Base-by-base conservation (phyloP, 495 filamentous ascomycete species). In the Neurospora tetrasperma region DNA sequence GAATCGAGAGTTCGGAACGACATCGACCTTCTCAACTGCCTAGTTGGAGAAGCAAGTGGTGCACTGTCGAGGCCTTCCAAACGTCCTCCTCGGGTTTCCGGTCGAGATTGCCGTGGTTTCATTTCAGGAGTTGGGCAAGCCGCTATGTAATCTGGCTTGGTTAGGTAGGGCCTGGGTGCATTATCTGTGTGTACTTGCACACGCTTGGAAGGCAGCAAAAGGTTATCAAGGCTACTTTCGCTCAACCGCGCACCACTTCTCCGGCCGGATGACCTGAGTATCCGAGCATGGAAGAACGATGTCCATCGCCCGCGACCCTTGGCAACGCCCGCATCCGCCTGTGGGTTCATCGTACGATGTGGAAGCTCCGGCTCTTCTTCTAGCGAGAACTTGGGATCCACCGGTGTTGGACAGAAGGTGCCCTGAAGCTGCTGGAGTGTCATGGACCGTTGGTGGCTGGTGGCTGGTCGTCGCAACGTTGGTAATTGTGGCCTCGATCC, bases 371-470 rank as follows among this genome's bases (percentile, higher is more conserved):
- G 38, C 70, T 78, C 40, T 77, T 73, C 41, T 76, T 84, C 84
- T 41, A 81, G 76, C 4, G 81, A 82, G 39, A 76, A 76, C 42
- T 82, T 80, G 9, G 75, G 54, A 35, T 66, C 54, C 54, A 66
- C 54, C 2, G 54, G 27, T 76, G 62, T 73, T 69, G 71, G 75
- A 48, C 68, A 75, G 71, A 74, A 76, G 70, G 42, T 75, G 76
- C 70, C 74, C 75, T 78, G 80, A 46, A 86, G 82, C 46, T 90
- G 85, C 73, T 89, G 87, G 46, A 92, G 81, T 2, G 90, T 92
- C 20, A 90, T 91, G 3, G 92, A 91, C 73, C 93, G 86, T 80
- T 97, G 94, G 82, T 96, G 91, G 80, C 93, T 96, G 20, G 94
- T 96, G 20, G 92, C 94, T 27, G 94, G 94, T 78, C 93, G 85